phyloP scores from a whole-genome alignment of 345 rosid species.

The Salix udensis region DNA sequence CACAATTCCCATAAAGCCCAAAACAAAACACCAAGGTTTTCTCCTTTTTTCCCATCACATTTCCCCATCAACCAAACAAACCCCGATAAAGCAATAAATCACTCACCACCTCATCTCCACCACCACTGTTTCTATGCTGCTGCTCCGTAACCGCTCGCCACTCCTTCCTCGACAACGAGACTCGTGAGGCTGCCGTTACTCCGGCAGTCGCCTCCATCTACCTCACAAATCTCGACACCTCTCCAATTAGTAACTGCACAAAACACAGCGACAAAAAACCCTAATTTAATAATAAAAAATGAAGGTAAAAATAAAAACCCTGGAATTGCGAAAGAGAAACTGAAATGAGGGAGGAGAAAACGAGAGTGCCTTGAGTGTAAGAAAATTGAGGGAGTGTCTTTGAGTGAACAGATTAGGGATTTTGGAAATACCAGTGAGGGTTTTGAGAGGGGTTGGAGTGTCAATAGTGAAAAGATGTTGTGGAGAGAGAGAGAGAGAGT shows the following conservation, averaged over 20 bases:
- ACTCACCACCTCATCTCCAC: conserved; percentile 42
- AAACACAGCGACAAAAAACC: background rate
- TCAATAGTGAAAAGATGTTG: conserved; percentile 19
- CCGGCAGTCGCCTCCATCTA: conserved; percentile 85
- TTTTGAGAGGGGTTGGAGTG: conserved; percentile 22
- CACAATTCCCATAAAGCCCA: background rate
- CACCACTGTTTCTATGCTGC: conserved; percentile 53
- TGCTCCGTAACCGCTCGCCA: conserved; percentile 90
- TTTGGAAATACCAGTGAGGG: conserved; percentile 19
- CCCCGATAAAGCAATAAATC: background rate
- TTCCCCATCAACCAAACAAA: background rate
- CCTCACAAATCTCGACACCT: conserved; percentile 19
- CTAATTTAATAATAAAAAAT: background rate
- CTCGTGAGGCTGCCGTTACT: conserved; percentile 53
- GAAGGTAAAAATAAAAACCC: conserved; percentile 20
- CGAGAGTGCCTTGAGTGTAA: background rate
- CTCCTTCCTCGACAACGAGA: conserved; percentile 70
- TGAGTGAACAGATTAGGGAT: background rate
- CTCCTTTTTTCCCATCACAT: background rate
- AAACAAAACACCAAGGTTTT: background rate
- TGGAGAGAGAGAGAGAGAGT: conserved; percentile 23
- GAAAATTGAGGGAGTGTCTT: too few relatives aligned
- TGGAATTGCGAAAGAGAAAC: conserved; percentile 14
- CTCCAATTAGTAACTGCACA: conserved; percentile 19
- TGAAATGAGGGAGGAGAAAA: background rate